These are phyloP conservation scores for Luffa acutangula DNA, from an alignment of 306 rosid genomes.

Conservation along the genomic window DNA sequence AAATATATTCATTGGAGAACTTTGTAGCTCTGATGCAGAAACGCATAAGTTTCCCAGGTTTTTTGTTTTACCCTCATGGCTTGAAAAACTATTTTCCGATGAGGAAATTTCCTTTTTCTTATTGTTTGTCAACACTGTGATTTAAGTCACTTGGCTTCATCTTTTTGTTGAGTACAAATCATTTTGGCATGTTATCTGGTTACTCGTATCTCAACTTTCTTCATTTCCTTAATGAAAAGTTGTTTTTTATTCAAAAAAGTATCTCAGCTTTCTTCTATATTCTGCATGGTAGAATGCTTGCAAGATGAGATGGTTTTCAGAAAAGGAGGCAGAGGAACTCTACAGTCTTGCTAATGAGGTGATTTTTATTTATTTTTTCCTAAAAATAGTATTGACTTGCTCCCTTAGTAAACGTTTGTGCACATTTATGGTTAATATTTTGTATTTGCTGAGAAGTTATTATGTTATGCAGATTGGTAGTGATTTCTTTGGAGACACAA, in stretches of 20 bases:
- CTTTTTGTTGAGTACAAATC: not conserved
- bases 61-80: not conserved
- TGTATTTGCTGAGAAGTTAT: constrained; percentile 13
- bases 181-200: not conserved
- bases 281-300: constrained; percentile 54
- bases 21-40: not conserved
- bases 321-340: constrained; percentile 52
- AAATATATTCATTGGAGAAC: not conserved
- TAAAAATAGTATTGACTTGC: not conserved
- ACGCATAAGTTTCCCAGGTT: not conserved
- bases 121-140: not conserved
- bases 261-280: not conserved
- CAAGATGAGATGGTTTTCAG: constrained; percentile 58
- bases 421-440: not conserved
- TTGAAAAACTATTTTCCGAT: not conserved
- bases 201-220: not conserved
- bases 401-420: not conserved
- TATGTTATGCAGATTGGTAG: constrained; percentile 34
- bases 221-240: too few species aligned
- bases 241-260: not conserved
- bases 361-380: constrained; percentile 2
- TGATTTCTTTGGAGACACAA: constrained; percentile 34
- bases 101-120: not conserved
- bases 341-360: constrained; percentile 52
- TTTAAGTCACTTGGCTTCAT: not conserved